phyloP scores from a whole-genome alignment of 192 early-diverging fungal genomes.

The Lobosporangium transversale region DNA sequence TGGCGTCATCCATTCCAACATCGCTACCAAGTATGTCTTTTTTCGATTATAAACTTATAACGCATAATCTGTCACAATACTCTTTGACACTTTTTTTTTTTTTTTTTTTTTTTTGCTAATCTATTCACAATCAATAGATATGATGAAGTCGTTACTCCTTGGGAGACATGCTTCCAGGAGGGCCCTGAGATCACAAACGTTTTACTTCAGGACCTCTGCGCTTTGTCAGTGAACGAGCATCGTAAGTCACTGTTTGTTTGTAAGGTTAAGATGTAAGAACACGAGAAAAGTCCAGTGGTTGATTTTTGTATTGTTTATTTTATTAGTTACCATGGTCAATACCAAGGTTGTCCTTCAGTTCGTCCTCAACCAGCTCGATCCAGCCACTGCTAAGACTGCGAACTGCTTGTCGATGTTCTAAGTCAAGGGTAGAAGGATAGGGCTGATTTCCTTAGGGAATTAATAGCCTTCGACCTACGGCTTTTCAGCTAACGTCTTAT shows the following conservation, averaged over 20 bases:
- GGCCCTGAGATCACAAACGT: slow-evolving; percentile 10
- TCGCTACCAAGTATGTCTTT: no score
- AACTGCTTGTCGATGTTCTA: slow-evolving; percentile 44
- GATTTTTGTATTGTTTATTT: background rate
- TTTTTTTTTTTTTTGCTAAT: no score
- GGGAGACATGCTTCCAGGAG: slow-evolving; percentile 16
- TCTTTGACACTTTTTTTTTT: no score
- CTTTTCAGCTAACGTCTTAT: slow-evolving; percentile 29
- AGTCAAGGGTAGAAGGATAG: no score
- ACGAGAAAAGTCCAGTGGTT: background rate
- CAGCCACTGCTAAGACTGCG: slow-evolving; percentile 25
- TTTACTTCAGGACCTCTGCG: slow-evolving; percentile 24
- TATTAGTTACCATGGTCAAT: slow-evolving; percentile 38
- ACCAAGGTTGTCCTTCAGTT: slow-evolving; percentile 29
- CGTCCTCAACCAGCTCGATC: no score
- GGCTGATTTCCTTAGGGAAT: no score
- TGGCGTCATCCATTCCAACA: slow-evolving; percentile 28
- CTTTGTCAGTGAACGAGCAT: no score
- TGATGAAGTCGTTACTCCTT: slow-evolving; percentile 39
- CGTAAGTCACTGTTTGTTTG: slow-evolving; percentile 24
- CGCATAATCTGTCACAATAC: no score
- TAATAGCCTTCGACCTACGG: background rate
- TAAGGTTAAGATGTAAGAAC: slow-evolving; percentile 22
- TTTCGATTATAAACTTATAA: no score
- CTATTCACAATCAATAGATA: background rate